These are phyloP conservation scores for Letharia lupina DNA, from an alignment of 495 filamentous ascomycete species.

Conservation along the genomic window DNA sequence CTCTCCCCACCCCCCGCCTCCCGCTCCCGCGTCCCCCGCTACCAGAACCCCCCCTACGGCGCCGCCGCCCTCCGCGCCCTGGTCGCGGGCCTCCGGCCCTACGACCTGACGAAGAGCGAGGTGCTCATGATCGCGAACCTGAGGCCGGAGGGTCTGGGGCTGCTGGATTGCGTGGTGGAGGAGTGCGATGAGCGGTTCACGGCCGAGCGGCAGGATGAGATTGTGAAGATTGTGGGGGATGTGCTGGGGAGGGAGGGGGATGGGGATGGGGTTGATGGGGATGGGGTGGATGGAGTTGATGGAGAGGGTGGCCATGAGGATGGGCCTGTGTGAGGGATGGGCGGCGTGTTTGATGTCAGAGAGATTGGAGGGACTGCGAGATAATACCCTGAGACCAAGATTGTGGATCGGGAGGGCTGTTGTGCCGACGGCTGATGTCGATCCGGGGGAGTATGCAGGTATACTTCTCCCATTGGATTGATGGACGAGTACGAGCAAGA, in stretches of 20 bases:
- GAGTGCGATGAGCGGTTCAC: constrained; percentile 40
- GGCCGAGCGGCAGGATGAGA: constrained; percentile 31
- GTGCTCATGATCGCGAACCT: constrained; percentile 58
- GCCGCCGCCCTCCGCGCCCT: constrained; percentile 13
- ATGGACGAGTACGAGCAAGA: not conserved
- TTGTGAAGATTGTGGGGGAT: constrained; percentile 33
- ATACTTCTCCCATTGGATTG: not conserved
- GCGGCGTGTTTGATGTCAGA: not conserved
- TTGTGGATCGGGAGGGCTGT: too few relatives aligned
- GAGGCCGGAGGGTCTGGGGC: constrained; percentile 33
- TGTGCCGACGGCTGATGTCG: too few relatives aligned
- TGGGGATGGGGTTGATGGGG: constrained; percentile 11
- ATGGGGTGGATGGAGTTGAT: not conserved
- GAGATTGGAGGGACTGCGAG: not conserved
- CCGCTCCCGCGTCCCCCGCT: constrained; percentile 19
- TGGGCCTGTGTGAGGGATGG: not conserved
- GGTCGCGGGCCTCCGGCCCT: constrained; percentile 36
- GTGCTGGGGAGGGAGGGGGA: constrained; percentile 30
- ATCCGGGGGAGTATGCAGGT: not conserved
- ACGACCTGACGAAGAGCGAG: constrained; percentile 53
- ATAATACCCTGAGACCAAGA: not conserved
- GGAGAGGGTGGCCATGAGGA: not conserved
- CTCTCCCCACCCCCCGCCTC: constrained; percentile 26
- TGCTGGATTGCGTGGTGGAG: constrained; percentile 41
- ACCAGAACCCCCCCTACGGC: constrained; percentile 9